These are phyloP conservation scores for Rhizophagus clarus DNA, from an alignment of 192 early-diverging fungal genomes.

Conservation along the genomic window DNA sequence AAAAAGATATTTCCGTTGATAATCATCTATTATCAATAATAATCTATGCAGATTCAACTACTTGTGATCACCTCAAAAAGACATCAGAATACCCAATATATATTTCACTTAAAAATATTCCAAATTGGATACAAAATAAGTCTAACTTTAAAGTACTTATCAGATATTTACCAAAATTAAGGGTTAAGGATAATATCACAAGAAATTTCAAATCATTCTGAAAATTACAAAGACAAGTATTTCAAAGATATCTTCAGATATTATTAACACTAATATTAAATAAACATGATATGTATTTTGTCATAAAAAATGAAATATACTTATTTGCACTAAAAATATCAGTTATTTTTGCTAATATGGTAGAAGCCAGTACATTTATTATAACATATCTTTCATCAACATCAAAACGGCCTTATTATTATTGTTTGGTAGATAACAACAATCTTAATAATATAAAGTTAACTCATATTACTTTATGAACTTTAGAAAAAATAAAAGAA, in stretches of 20 bases:
- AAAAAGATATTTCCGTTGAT: background rate
- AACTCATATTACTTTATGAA: background rate
- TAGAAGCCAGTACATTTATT: background rate
- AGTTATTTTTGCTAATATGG: background rate
- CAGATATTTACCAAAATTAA: background rate
- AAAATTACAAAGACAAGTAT: background rate
- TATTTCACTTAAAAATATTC: background rate
- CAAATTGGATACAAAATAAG: background rate
- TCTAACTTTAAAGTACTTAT: background rate
- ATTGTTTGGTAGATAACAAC: background rate
- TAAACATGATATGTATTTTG: background rate
- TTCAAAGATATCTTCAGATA: background rate
- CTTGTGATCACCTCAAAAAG: background rate
- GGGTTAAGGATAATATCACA: background rate
- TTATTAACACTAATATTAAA: background rate
- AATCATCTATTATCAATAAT: background rate
- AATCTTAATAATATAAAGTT: background rate
- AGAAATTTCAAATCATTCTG: background rate
- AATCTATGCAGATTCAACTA: background rate
- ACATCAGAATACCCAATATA: slow-evolving; percentile 2
- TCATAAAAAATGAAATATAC: background rate
- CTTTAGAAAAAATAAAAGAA: background rate
- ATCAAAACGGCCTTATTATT: background rate
- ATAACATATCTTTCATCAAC: background rate
- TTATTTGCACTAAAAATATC: background rate